A percentile compares a stretch with the other conserved stretches of the same genome.
phyloP scores from a whole-genome alignment of 1,284 basidiomycete genomes.

The Phylloporus gajari region DNA sequence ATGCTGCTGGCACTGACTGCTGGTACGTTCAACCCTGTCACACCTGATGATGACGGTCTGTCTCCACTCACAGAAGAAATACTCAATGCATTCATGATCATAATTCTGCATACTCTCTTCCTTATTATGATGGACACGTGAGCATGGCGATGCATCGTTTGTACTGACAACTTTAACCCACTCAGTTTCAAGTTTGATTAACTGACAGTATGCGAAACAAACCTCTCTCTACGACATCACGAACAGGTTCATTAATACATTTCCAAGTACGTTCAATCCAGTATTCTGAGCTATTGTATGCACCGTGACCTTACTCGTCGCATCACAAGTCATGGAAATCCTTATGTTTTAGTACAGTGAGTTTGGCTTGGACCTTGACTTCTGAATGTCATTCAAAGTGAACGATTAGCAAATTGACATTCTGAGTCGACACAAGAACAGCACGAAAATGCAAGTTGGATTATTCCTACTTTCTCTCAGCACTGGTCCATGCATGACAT shows the following conservation, averaged over 20 bases:
- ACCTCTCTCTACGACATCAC: slow-evolving; percentile 58
- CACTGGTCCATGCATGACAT: slow-evolving; percentile 73
- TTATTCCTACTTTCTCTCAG: slow-evolving; percentile 68
- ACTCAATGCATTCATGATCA: slow-evolving; percentile 67
- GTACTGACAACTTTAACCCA: slow-evolving; percentile 14
- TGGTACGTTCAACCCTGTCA: slow-evolving; percentile 22
- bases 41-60: slow-evolving; percentile 46
- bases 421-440: slow-evolving; percentile 72
- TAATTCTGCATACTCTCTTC: slow-evolving; percentile 77
- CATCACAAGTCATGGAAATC: slow-evolving; percentile 66
- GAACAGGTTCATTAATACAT: slow-evolving; percentile 66
- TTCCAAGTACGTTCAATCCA: slow-evolving; percentile 72
- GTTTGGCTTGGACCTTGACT: slow-evolving; percentile 35
- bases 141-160: slow-evolving; percentile 41
- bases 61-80: slow-evolving; percentile 73
- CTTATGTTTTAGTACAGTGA: slow-evolving; percentile 85
- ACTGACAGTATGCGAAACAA: slow-evolving; percentile 76
- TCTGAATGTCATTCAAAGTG: slow-evolving; percentile 12
- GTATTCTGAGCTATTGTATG: slow-evolving; percentile 4
- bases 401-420: slow-evolving; percentile 61
- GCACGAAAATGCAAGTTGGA: slow-evolving; percentile 60
- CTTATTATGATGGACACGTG: slow-evolving; percentile 83
- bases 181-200: slow-evolving; percentile 65
- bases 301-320: slow-evolving; percentile 17
- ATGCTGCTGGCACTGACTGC: no score